Conservation (phyloP, 495 filamentous ascomycete species). For the Rhypophila decipiens region DNA sequence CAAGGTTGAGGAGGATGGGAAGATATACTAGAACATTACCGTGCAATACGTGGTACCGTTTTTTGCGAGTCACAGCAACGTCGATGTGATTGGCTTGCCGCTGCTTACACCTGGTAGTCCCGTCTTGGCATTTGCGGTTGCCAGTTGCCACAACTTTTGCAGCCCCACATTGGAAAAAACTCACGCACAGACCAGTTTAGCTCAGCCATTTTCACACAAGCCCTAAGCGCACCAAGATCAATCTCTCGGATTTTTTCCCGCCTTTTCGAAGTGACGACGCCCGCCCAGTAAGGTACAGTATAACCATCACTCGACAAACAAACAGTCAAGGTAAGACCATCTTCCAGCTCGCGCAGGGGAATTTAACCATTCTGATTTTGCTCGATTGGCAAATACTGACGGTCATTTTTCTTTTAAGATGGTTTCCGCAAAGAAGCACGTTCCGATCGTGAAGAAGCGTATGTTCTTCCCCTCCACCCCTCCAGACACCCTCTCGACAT, state of each 20-base stretch:
- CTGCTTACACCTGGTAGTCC: too few relatives aligned
- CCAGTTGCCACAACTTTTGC: too few relatives aligned
- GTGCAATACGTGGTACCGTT: too few relatives aligned
- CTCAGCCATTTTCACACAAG: conserved; percentile 30
- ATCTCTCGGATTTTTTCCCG: conserved; percentile 33
- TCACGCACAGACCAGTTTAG: too few relatives aligned
- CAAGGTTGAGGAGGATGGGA: too few relatives aligned
- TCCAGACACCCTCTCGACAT: neutral
- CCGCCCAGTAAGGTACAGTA: conserved; percentile 13
- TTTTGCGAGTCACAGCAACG: too few relatives aligned
- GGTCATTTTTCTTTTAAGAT: conserved; percentile 56
- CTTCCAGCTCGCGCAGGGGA: neutral
- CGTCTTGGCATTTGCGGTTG: too few relatives aligned
- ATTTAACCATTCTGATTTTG: neutral
- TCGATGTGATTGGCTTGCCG: too few relatives aligned
- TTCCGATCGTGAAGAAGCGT: conserved; percentile 99
- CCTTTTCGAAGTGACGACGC: conserved; percentile 30
- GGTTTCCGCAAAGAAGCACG: conserved; percentile 97
- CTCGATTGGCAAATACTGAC: conserved; percentile 23
- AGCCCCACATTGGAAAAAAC: too few relatives aligned
- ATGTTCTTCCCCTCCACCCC: conserved; percentile 40
- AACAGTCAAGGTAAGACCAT: conserved; percentile 41
- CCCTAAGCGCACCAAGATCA: conserved; percentile 30
- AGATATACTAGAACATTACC: too few relatives aligned
- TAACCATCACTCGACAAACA: conserved; percentile 37